Evolutionary conservation across 1,139 yeast genomes (phyloP).

Genomic region (Suhomyces guaymorum): DNA sequence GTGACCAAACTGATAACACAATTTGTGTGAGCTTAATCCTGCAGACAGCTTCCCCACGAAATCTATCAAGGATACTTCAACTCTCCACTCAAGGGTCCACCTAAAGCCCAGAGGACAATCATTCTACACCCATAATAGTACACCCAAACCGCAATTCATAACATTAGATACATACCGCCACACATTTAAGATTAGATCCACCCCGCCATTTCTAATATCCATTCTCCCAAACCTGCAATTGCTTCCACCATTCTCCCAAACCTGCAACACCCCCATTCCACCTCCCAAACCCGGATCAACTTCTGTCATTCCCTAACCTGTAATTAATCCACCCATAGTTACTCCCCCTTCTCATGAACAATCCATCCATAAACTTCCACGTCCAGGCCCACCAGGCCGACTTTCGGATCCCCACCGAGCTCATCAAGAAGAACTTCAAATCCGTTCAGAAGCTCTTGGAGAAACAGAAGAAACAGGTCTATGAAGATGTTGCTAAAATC

Average conservation of each 20-base stretch:
- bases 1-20: background rate
- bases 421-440: constrained; percentile 59
- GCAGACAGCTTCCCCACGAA: background rate
- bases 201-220: no score
- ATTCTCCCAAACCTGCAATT: no score
- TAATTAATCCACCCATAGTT: background rate
- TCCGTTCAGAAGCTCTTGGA: constrained; percentile 57
- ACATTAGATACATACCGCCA: no score
- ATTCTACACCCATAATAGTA: no score
- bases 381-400: constrained; percentile 50
- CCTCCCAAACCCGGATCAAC: no score
- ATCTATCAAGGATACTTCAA: background rate
- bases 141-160: no score
- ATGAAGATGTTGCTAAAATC: constrained; percentile 40
- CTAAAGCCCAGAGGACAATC: no score
- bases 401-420: constrained; percentile 63
- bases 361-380: constrained; percentile 44
- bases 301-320: no score
- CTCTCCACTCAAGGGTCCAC: no score
- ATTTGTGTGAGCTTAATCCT: background rate
- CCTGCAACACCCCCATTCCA: no score
- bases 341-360: constrained; percentile 29
- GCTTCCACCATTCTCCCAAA: no score
- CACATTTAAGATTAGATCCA: no score
- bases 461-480: constrained; percentile 46